Base-by-base conservation (phyloP, 2,329 filamentous ascomycete genomes). In the Metarhizium sp. region DNA sequence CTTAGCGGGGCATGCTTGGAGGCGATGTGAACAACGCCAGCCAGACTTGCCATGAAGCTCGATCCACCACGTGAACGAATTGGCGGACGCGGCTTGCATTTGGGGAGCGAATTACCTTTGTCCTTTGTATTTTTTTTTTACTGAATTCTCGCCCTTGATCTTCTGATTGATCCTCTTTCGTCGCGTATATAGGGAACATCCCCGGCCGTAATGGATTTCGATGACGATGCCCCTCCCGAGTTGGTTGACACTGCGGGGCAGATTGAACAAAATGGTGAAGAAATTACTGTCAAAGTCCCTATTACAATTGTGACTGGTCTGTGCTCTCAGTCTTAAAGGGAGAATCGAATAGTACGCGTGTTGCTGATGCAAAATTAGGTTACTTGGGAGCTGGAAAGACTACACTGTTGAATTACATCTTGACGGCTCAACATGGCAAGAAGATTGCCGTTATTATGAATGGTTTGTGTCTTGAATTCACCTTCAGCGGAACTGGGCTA, bases 371-470 rank as follows among this genome's bases (percentile, higher is more conserved):
- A 16, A 4, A 16, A 32, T 2, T 59, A 94, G 90, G 94, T 3
- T 99, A 99, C 66, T 80, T 99, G 4, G 94, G 94, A 18, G 90
- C 94, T 8, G 94, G 94, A 18, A 99, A 99, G 72, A 97, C 92
- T 0, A 97, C 92, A 0, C 73, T 97, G 34, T 77, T 99, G 57
- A 97, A 99, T 70, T 96, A 97, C 69, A 97, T 99, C 59, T 77
- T 99, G 53, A 95, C 88, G 32, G 91, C 92, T 56, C 86, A 92
- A 58, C 94, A 99, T 78, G 92, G 92, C 69, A 97, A 97, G 78
- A 96, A 91, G 66, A 94, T 99, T 69, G 94, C 94, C 11, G 94
- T 99, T 14, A 97, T 99, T 56, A 82, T 99, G 75, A 99, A 99
- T 71, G 91, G 90, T 67, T 58, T 56, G 62, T 55, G 45, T 34